A percentile compares a stretch with the other conserved stretches of the same genome.
Evolutionary conservation across 2,329 filamentous ascomycete species (phyloP).

Genomic region (Biscogniauxia marginata): DNA sequence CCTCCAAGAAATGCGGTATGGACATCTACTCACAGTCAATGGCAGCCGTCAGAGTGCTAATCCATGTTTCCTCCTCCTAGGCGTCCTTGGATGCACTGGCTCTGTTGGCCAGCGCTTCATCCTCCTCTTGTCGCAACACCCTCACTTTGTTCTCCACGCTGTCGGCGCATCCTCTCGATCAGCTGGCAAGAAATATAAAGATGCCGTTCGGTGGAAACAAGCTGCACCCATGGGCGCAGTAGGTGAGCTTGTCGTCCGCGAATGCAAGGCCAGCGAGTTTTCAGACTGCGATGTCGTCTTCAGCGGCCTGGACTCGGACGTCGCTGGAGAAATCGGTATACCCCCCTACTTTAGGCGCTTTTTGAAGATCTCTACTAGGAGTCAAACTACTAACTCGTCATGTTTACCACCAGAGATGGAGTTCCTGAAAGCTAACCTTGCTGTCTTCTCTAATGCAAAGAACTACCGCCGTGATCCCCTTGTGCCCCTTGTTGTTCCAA

Average conservation of each 20-base stretch:
- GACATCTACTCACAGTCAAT: constrained; percentile 6
- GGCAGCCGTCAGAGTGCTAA: constrained; percentile 2
- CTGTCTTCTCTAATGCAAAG: constrained; percentile 96
- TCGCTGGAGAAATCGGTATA: constrained; percentile 85
- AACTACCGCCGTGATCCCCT: constrained; percentile 91
- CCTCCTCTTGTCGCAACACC: constrained; percentile 83
- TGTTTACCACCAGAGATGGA: constrained; percentile 67
- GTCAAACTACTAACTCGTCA: constrained; percentile 13
- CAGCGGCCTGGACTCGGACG: constrained; percentile 86
- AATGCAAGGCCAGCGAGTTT: constrained; percentile 81
- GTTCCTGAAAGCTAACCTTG: constrained; percentile 83
- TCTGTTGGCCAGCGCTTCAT: constrained; percentile 96
- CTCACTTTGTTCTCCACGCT: constrained; percentile 80
- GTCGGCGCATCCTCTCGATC: constrained; percentile 87
- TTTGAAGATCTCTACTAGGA: too few species aligned
- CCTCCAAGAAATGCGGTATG: constrained; percentile 60
- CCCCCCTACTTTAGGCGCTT: background rate
- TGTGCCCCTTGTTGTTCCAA: constrained; percentile 91
- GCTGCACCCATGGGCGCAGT: constrained; percentile 76
- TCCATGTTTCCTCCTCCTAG: constrained; percentile 25
- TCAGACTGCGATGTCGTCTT: constrained; percentile 90
- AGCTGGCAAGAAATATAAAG: constrained; percentile 89
- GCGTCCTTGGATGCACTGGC: constrained; percentile 86
- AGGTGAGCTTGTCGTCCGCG: constrained; percentile 78
- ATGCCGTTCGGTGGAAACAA: constrained; percentile 96